Evolutionary conservation across 805 yeast genomes (phyloP).

Genomic region (Candida easanensis): DNA sequence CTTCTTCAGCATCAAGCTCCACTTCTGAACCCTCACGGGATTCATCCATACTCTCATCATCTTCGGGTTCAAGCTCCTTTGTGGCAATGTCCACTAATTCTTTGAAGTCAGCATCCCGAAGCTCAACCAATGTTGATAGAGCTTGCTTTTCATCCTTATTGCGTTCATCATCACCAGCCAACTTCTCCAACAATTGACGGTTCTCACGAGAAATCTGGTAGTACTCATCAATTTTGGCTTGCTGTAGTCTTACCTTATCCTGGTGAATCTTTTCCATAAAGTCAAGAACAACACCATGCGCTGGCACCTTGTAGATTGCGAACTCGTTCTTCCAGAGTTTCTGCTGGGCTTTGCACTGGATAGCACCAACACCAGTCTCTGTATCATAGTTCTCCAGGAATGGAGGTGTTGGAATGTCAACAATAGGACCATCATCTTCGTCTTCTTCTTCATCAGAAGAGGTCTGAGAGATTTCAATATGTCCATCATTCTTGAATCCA

Average conservation of each 20-base stretch:
- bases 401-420: slow-evolving; percentile 34
- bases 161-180: slow-evolving; percentile 26
- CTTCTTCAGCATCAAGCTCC: slow-evolving; percentile 19
- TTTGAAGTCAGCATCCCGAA: slow-evolving; percentile 41
- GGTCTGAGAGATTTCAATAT: slow-evolving; percentile 46
- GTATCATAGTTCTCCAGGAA: slow-evolving; percentile 34
- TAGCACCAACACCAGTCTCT: slow-evolving; percentile 35
- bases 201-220: slow-evolving; percentile 34
- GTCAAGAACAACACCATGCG: slow-evolving; percentile 63
- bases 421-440: slow-evolving; percentile 29
- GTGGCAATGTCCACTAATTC: slow-evolving; percentile 44
- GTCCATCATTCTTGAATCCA: slow-evolving; percentile 52
- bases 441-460: slow-evolving; percentile 7
- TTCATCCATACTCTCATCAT: not conserved
- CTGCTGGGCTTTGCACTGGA: slow-evolving; percentile 23
- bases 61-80: slow-evolving; percentile 20
- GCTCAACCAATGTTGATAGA: slow-evolving; percentile 30
- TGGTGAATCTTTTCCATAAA: slow-evolving; percentile 55
- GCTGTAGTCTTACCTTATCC: slow-evolving; percentile 27
- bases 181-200: slow-evolving; percentile 33
- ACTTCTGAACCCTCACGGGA: too few relatives aligned
- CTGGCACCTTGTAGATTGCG: slow-evolving; percentile 63
- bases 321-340: slow-evolving; percentile 34
- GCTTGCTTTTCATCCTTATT: slow-evolving; percentile 32
- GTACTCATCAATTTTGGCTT: slow-evolving; percentile 33